Percentiles rank a stretch among this genome's conserved stretches.
phyloP scores from a whole-genome alignment of 1,139 yeast species.

The Diutina mesorugosa region DNA sequence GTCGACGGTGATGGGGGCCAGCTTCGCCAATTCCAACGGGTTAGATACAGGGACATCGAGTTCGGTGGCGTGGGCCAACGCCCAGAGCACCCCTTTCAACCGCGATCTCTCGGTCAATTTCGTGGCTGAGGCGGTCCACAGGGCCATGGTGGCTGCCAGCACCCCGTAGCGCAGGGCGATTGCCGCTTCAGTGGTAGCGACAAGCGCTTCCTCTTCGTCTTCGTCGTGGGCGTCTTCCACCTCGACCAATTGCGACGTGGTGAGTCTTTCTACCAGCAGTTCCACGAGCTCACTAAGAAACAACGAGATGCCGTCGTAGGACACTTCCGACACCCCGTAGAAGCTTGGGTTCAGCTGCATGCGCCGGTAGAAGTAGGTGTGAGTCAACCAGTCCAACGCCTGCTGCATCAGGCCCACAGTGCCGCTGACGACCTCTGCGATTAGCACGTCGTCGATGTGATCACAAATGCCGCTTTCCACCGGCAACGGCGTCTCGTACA shows the following conservation, averaged over 20 bases:
- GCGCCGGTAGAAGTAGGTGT: conserved; percentile 71
- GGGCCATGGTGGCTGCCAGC: conserved; percentile 53
- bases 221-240: conserved; percentile 27
- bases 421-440: conserved; percentile 58
- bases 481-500: conserved; percentile 51
- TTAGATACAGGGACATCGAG: conserved; percentile 16
- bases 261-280: conserved; percentile 51
- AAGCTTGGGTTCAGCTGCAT: conserved; percentile 76
- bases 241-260: conserved; percentile 51
- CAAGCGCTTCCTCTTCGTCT: conserved; percentile 30
- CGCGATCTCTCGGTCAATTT: conserved; percentile 43
- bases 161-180: conserved; percentile 66
- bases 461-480: conserved; percentile 63
- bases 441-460: conserved; percentile 49
- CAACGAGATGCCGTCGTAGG: conserved; percentile 63
- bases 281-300: conserved; percentile 79
- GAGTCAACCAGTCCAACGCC: conserved; percentile 84
- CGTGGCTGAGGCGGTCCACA: conserved; percentile 15
- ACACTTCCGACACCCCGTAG: conserved; percentile 59
- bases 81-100: conserved; percentile 52
- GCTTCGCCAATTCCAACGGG: background rate
- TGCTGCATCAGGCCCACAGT: conserved; percentile 66
- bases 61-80: conserved; percentile 56
- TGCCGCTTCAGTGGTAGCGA: conserved; percentile 57
- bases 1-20: background rate